Evolutionary conservation across 1,284 basidiomycete species (phyloP).

Genomic region (Irpex sp.): DNA sequence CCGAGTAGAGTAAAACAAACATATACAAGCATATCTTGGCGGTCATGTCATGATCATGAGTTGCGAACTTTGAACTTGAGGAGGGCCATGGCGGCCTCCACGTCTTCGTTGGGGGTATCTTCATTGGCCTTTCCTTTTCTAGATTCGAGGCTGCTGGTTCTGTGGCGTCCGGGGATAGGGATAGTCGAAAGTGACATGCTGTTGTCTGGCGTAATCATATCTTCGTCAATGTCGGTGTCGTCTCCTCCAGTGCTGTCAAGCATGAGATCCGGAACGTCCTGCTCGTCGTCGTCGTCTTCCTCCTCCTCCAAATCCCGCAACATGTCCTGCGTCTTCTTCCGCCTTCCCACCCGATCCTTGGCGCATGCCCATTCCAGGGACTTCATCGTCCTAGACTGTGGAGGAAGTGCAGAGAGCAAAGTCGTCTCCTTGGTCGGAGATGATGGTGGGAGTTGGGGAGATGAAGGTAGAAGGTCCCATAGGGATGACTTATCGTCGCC

Average conservation of each 20-base stretch:
- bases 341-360: constrained; percentile 31
- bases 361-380: constrained; percentile 47
- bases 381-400: constrained; percentile 28
- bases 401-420: constrained; percentile 27
- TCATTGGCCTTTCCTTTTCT: constrained; percentile 5
- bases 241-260: constrained; percentile 12
- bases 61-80: constrained; percentile 34
- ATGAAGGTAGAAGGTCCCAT: constrained; percentile 42
- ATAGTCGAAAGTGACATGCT: constrained; percentile 17
- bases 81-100: constrained; percentile 43
- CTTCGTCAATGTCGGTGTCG: constrained; percentile 22
- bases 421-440: constrained; percentile 31
- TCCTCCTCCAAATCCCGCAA: not conserved
- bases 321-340: constrained; percentile 10
- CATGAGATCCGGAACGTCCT: constrained; percentile 14
- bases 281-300: constrained; percentile 17
- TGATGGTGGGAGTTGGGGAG: constrained; percentile 32
- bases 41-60: not conserved
- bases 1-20: not conserved
- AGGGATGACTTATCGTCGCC: constrained; percentile 18
- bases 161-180: constrained; percentile 5
- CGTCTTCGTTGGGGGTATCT: constrained; percentile 27
- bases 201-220: constrained; percentile 24
- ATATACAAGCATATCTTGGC: not conserved
- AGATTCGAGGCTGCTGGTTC: not conserved